A percentile compares a stretch with the other conserved stretches of the same genome.
These are phyloP conservation scores for Pichia californica DNA, from an alignment of 805 yeast genomes.

Conservation along the genomic window DNA sequence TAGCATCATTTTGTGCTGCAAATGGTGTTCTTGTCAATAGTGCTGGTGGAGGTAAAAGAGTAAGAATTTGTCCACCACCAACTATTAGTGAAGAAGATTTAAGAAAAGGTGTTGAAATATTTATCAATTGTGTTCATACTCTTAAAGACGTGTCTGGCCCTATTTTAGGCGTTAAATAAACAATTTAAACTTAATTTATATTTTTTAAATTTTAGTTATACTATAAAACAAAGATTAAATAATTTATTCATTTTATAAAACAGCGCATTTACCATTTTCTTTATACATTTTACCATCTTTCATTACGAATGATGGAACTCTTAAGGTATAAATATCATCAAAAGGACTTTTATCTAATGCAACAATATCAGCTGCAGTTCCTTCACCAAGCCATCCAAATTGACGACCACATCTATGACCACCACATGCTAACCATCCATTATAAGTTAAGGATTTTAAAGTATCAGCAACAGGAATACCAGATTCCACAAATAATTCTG, in stretches of 20 bases:
- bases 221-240: neutral
- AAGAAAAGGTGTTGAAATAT: conserved; percentile 19
- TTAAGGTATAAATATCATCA: conserved; percentile 10
- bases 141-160: conserved; percentile 12
- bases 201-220: no score
- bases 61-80: conserved; percentile 25
- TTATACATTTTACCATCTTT: conserved; percentile 24
- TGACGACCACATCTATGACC: conserved; percentile 19
- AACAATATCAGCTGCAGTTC: conserved; percentile 23
- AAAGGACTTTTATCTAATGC: conserved; percentile 22
- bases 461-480: conserved; percentile 22
- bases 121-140: conserved; percentile 17
- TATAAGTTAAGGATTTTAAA: conserved; percentile 18
- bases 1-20: conserved; percentile 19
- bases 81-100: conserved; percentile 19
- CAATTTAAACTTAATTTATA: neutral
- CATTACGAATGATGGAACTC: conserved; percentile 23
- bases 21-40: conserved; percentile 20
- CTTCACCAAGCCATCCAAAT: conserved; percentile 23
- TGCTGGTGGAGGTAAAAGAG: conserved; percentile 20
- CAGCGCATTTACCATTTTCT: conserved; percentile 28
- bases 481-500: conserved; percentile 22
- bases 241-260: conserved; percentile 17
- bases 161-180: conserved; percentile 1
- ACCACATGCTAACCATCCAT: conserved; percentile 28